Percentiles rank a stretch among this genome's conserved stretches.
phyloP scores from a whole-genome alignment of 108 stramenopile genomes.

The Nitzschia putrida region DNA sequence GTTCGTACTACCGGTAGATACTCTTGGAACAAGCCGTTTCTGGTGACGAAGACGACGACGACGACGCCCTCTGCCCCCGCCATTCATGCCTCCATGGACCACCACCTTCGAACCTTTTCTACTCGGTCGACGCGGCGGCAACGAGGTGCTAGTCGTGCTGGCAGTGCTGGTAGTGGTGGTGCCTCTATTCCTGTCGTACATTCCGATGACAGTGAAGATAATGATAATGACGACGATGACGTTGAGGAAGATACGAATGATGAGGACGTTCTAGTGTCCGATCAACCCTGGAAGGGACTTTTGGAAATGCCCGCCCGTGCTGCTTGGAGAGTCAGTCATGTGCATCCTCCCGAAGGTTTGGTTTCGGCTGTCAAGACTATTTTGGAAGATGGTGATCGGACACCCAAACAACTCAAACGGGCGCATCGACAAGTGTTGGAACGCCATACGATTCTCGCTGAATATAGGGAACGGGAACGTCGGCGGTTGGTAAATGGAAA shows the following conservation, averaged over 20 bases:
- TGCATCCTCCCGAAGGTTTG: slow-evolving; percentile 27
- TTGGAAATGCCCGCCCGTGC: slow-evolving; percentile 64
- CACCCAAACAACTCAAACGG: slow-evolving; percentile 45
- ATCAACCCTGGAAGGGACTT: slow-evolving; percentile 60
- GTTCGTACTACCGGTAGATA: no score
- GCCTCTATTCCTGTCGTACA: no score
- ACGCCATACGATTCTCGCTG: slow-evolving; percentile 34
- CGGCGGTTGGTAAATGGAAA: slow-evolving; percentile 39
- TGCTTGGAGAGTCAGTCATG: slow-evolving; percentile 64
- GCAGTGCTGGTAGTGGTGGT: no score
- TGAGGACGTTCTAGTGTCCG: neutral
- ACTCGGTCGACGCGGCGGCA: no score
- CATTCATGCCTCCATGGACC: no score
- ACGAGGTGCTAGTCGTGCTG: no score
- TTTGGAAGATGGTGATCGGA: slow-evolving; percentile 25
- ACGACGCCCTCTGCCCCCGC: no score
- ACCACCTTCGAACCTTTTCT: no score
- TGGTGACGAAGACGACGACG: no score
- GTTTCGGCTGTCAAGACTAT: slow-evolving; percentile 13
- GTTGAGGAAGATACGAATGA: slow-evolving; percentile 8
- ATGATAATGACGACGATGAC: slow-evolving; percentile 2
- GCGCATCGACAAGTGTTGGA: slow-evolving; percentile 31
- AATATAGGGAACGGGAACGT: slow-evolving; percentile 54
- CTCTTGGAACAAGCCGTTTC: no score
- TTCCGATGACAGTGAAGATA: no score